Evolutionary conservation across 352 stramenopile species (phyloP), one percentile per base, ranked within the genome.

Genomic region (Globisporangium spinosum): DNA sequence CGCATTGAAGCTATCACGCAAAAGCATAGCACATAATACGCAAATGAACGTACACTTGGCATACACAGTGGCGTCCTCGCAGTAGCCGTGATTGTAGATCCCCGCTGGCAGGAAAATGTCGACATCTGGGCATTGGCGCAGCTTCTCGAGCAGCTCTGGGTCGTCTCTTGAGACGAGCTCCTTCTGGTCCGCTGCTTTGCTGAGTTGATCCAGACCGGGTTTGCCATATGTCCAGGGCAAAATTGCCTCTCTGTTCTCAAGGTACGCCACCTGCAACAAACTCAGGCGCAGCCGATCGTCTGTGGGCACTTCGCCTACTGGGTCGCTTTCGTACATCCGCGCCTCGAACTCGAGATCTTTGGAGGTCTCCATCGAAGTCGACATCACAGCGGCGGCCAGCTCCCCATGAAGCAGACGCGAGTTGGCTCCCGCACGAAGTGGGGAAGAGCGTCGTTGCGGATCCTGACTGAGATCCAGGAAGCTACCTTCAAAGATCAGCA

Each of bases 11-110:
- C n/a, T n/a, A n/a, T n/a, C n/a, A n/a, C n/a, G n/a, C n/a, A n/a
- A n/a, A n/a, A n/a, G n/a, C n/a, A n/a, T n/a, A n/a, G n/a, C n/a
- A n/a, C n/a, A n/a, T n/a, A n/a, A n/a, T n/a, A n/a, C n/a, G n/a
- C n/a, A n/a, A n/a, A n/a, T n/a, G n/a, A n/a, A n/a, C n/a, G n/a
- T n/a, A 81, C 75, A 77, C 53, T 82, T 80, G 29, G 71, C 64
- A 54, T 83, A 86, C 13, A 66, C 76, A n/a, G 67, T 59, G 0
- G 65, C 71, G 62, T 86, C 78, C 63, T 86, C 74, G 69, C 78
- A 86, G 65, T 86, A 86, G 6, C 78, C 76, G 9, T 78, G 63
- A 29, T 58, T 62, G 3, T 74, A 70, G 17, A 82, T 17, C 2
- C 49, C 35, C 0, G 1, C 7, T 0, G 75, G 73, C 3, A 77